phyloP scores from a whole-genome alignment of 306 rosid species.

The Cotoneaster glaucophyllus region DNA sequence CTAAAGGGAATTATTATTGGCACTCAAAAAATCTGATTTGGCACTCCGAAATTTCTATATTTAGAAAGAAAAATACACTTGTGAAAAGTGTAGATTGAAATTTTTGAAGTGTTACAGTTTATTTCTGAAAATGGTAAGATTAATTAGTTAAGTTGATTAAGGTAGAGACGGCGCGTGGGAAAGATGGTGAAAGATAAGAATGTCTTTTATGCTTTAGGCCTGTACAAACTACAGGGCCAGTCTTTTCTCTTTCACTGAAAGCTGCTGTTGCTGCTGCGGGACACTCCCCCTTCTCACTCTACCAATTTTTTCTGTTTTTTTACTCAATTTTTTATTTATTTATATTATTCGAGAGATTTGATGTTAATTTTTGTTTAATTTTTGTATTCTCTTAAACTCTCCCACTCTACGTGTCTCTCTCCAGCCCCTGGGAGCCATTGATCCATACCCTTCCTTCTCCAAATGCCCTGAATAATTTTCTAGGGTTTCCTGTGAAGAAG shows the following conservation, averaged over 20 bases:
- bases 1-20: no score
- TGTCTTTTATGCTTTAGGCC: neutral
- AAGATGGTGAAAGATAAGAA: neutral
- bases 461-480: slow-evolving; percentile 23
- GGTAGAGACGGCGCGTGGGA: slow-evolving; percentile 5
- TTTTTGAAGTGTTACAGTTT: no score
- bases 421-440: slow-evolving; percentile 49
- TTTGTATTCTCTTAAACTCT: slow-evolving; percentile 35
- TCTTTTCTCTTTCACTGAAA: slow-evolving; percentile 2
- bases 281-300: neutral
- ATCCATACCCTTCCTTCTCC: slow-evolving; percentile 62
- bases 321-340: neutral
- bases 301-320: neutral
- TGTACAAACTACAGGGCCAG: neutral
- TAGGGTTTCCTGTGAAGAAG: slow-evolving; percentile 27
- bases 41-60: no score
- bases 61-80: no score
- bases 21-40: no score
- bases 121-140: neutral
- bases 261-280: neutral
- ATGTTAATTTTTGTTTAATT: neutral
- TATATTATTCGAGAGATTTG: neutral
- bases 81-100: rapidly evolving
- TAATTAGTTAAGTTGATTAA: neutral
- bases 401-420: slow-evolving; percentile 28